Percentiles rank a stretch among this genome's conserved stretches.
phyloP scores from a whole-genome alignment of 768 basidiomycete genomes.

The Tylopilus felleus region DNA sequence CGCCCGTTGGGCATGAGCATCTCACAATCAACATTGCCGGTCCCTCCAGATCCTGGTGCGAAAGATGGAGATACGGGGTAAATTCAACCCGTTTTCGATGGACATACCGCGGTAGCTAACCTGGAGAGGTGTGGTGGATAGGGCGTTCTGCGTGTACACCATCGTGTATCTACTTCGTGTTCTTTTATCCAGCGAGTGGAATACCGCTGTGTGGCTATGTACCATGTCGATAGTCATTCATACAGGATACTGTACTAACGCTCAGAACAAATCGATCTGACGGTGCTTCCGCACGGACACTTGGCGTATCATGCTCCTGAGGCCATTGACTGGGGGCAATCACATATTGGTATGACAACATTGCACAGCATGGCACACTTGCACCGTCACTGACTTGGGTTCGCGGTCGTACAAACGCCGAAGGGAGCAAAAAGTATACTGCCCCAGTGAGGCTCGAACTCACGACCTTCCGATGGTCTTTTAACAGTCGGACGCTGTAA shows the following conservation, averaged over 20 bases:
- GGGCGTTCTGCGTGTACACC: slow-evolving; percentile 1
- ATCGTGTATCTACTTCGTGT: slow-evolving; percentile 4
- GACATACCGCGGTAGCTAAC: not conserved
- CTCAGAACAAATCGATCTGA: not conserved
- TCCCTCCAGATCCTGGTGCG: slow-evolving; percentile 59
- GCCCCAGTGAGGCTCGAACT: slow-evolving; percentile 55
- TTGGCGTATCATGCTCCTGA: not conserved
- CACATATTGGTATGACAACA: not conserved
- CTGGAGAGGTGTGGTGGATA: slow-evolving; percentile 34
- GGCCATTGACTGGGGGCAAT: too few species aligned
- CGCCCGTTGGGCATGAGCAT: slow-evolving; percentile 34
- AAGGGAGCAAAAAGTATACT: slow-evolving; percentile 19
- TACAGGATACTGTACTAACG: slow-evolving; percentile 1
- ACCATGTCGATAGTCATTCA: not conserved
- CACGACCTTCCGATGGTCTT: slow-evolving; percentile 46
- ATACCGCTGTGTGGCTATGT: slow-evolving; percentile 3
- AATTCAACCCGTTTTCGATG: slow-evolving; percentile 3
- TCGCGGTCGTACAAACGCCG: too few species aligned
- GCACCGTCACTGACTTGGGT: too few species aligned
- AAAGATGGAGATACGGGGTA: slow-evolving; percentile 79
- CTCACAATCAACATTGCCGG: slow-evolving; percentile 36
- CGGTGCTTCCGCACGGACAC: not conserved
- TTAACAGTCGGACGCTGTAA: slow-evolving; percentile 50
- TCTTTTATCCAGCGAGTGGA: slow-evolving; percentile 7
- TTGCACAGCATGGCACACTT: too few species aligned